Evolutionary conservation across 768 basidiomycete species (phyloP), one percentile per base, ranked within the genome.

Genomic region (Collybiopsis confluens): DNA sequence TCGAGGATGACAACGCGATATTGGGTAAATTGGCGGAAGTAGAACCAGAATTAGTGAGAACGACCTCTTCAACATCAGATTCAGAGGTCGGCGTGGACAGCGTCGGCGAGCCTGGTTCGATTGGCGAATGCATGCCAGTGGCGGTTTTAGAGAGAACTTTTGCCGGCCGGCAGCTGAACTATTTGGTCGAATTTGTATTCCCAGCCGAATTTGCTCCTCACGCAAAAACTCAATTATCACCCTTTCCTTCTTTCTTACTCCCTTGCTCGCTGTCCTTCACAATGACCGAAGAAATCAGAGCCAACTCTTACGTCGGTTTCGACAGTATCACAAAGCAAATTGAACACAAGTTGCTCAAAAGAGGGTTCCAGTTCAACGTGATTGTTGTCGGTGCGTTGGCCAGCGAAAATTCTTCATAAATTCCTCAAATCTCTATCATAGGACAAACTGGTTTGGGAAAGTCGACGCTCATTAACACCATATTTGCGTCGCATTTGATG

Each of bases 311-410:
- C 69, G 95, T 98, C 70, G 95, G 95, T 66, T 98, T 98, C 76
- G 95, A 98, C 80, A 86, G 89, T 60, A 97, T 98, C 70, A 96
- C 94, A 55, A 83, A 86, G 65, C 96, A 98, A 73, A 98, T 98
- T 62, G 96, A 99, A 79, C 90, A 95, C 81, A 98, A 98, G 82
- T 88, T 98, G 59, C 82, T 98, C 75, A 98, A 98, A 76, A 86
- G 96, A 59, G 96, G 96, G 56, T 98, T 98, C 80, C 92, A 98
- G 78, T 98, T 98, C 83, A 98, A 98, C 66, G 90, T 97, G 56
- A 98, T 98, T 66, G 89, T 92, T 57, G 96, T 88, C 62, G 96
- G 95, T 95, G 61, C 64, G 88, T 81, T 37, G 23, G 21, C 45
- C 20, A 21, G 15, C 20, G 4, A 9, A n/a, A 46, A 33, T 46